phyloP scores from a whole-genome alignment of 1,284 basidiomycete species.

The Porogramme epimiltina region DNA sequence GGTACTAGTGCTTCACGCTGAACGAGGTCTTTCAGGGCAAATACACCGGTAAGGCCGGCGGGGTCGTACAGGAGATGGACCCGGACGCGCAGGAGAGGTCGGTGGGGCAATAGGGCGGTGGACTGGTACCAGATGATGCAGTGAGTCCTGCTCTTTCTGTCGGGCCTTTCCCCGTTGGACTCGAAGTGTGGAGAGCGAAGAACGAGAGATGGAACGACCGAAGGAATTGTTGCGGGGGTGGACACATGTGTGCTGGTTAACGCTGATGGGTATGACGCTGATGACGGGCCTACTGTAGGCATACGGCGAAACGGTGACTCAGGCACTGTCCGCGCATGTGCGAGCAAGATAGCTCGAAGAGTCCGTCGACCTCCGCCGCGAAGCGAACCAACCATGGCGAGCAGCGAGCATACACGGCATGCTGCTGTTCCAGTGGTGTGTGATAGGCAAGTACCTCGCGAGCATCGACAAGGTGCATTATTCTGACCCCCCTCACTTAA shows the following conservation, averaged over 20 bases:
- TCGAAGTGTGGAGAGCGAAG: no score
- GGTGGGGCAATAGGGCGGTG: constrained; percentile 47
- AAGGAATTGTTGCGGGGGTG: no score
- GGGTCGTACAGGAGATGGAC: constrained; percentile 67
- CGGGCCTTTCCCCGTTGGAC: neutral
- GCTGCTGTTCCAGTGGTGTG: constrained; percentile 71
- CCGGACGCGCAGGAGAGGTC: constrained; percentile 63
- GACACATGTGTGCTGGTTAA: no score
- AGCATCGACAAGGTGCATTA: no score
- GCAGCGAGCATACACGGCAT: constrained; percentile 85
- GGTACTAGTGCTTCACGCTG: constrained; percentile 84
- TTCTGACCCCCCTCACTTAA: neutral
- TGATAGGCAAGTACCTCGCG: constrained; percentile 57
- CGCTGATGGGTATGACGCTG: neutral
- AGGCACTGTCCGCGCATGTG: constrained; percentile 77
- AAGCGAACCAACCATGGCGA: constrained; percentile 89
- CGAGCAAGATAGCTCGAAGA: constrained; percentile 82
- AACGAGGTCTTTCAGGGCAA: constrained; percentile 66
- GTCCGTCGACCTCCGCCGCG: constrained; percentile 82
- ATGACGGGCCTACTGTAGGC: no score
- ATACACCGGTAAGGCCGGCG: constrained; percentile 54
- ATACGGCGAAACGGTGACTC: constrained; percentile 76
- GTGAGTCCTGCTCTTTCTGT: constrained; percentile 43
- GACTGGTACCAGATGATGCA: constrained; percentile 73
- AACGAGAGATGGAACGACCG: no score